Evolutionary conservation across 768 basidiomycete species (phyloP).

Genomic region (Leccinum imitatum): DNA sequence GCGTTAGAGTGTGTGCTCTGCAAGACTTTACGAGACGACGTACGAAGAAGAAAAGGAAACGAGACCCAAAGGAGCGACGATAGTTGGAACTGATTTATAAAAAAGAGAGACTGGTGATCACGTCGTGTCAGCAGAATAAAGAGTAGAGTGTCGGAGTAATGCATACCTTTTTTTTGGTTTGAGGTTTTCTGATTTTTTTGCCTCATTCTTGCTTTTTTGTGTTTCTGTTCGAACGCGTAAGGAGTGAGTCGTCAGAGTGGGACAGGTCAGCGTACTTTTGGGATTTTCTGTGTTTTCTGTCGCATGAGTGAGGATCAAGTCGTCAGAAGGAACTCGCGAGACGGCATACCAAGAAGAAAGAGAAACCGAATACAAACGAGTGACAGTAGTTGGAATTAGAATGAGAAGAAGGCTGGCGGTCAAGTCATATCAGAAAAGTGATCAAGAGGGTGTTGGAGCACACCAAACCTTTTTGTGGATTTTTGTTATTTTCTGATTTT

Average conservation of each 20-base stretch:
- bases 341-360: not conserved
- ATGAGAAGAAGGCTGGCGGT: not conserved
- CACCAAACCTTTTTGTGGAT: not conserved
- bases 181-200: not conserved
- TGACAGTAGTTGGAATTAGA: not conserved
- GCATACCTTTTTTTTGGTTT: not conserved
- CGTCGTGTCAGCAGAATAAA: not conserved
- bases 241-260: too few species aligned
- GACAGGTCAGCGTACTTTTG: too few species aligned
- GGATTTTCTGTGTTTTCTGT: too few species aligned
- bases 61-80: constrained; percentile 1
- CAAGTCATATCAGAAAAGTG: not conserved
- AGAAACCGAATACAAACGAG: not conserved
- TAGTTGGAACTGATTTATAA: not conserved
- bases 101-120: not conserved
- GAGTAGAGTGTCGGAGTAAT: too few species aligned
- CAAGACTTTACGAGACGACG: not conserved
- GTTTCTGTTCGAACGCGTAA: not conserved
- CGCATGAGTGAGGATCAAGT: not conserved
- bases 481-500: not conserved
- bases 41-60: not conserved
- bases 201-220: not conserved
- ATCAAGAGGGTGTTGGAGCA: not conserved
- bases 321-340: not conserved
- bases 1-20: not conserved